phyloP scores from a whole-genome alignment of 768 basidiomycete species.

The Aureoboletus auriporus region DNA sequence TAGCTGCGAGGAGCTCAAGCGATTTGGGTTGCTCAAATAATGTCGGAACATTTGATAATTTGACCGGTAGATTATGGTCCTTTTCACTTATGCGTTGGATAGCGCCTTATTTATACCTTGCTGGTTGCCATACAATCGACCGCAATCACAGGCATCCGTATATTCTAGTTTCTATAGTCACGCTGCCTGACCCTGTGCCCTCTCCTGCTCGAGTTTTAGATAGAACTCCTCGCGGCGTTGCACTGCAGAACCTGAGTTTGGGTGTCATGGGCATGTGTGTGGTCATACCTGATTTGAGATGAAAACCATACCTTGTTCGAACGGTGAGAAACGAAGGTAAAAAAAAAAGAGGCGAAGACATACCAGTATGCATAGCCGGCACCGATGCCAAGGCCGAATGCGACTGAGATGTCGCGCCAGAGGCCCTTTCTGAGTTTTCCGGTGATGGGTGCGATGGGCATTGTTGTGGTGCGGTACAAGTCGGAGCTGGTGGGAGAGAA shows the following conservation, averaged over 20 bases:
- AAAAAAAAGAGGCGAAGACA: slow-evolving; percentile 28
- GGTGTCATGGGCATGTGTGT: background rate
- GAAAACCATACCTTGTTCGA: slow-evolving; percentile 68
- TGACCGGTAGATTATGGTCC: slow-evolving; percentile 11
- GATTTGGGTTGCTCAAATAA: slow-evolving; percentile 51
- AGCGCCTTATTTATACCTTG: slow-evolving; percentile 29
- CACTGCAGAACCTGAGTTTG: slow-evolving; percentile 44
- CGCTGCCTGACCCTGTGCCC: slow-evolving; percentile 19
- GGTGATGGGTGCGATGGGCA: slow-evolving; percentile 89
- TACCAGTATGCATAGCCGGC: slow-evolving; percentile 84
- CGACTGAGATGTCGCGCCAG: slow-evolving; percentile 77
- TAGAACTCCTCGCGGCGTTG: slow-evolving; percentile 83
- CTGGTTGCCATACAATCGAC: slow-evolving; percentile 2
- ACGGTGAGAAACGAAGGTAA: slow-evolving; percentile 25
- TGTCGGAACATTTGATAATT: slow-evolving; percentile 10
- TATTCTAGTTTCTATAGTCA: slow-evolving; percentile 11
- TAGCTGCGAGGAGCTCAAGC: slow-evolving; percentile 75
- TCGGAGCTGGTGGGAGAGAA: slow-evolving; percentile 17
- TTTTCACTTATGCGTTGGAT: background rate
- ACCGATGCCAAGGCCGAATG: slow-evolving; percentile 72
- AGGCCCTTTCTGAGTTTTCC: slow-evolving; percentile 92
- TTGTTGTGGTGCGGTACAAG: slow-evolving; percentile 34
- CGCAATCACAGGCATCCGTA: slow-evolving; percentile 6
- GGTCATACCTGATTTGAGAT: slow-evolving; percentile 68
- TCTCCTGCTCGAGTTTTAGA: slow-evolving; percentile 72